phyloP scores from a whole-genome alignment of 2,329 filamentous ascomycete genomes.

The Rutstroemia sp. region DNA sequence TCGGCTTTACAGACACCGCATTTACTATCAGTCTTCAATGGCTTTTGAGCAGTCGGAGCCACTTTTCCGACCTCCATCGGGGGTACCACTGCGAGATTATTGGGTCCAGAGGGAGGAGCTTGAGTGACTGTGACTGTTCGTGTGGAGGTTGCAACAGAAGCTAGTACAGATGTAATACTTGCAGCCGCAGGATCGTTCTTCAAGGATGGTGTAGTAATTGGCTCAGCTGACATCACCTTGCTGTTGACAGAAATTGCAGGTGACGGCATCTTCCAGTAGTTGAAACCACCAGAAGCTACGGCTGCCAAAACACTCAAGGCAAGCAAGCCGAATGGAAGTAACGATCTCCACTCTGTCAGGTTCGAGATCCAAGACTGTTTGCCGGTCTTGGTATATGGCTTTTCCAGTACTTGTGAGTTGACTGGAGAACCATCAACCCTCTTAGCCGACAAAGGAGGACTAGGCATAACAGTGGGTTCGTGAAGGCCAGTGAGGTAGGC shows the following conservation, averaged over 20 bases:
- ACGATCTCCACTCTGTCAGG: constrained; percentile 19
- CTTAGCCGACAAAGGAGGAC: background rate
- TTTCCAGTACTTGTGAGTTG: constrained; percentile 16
- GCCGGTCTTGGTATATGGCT: constrained; percentile 10
- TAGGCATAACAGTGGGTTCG: constrained; percentile 15
- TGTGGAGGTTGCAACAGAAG: constrained; percentile 24
- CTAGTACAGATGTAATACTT: constrained; percentile 18
- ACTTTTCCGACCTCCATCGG: constrained; percentile 31
- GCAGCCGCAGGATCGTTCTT: constrained; percentile 13
- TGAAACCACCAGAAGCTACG: background rate
- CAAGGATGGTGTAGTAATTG: constrained; percentile 20
- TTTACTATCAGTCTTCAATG: constrained; percentile 18
- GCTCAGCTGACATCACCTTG: constrained; percentile 23
- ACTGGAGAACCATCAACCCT: constrained; percentile 9
- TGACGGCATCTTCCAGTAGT: constrained; percentile 1
- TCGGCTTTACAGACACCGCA: constrained; percentile 39
- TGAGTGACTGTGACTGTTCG: constrained; percentile 29
- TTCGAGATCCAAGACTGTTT: constrained; percentile 16
- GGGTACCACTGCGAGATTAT: constrained; percentile 34
- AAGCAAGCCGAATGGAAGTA: constrained; percentile 21
- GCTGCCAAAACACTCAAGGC: constrained; percentile 20
- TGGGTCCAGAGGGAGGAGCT: constrained; percentile 29
- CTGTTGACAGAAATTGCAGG: constrained; percentile 29
- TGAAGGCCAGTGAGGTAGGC: constrained; percentile 38
- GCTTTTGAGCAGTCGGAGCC: constrained; percentile 13